Evolutionary conservation across 2,329 filamentous ascomycete genomes (phyloP), one percentile per base, ranked within the genome.

Genomic region (Arthroderma sp.): DNA sequence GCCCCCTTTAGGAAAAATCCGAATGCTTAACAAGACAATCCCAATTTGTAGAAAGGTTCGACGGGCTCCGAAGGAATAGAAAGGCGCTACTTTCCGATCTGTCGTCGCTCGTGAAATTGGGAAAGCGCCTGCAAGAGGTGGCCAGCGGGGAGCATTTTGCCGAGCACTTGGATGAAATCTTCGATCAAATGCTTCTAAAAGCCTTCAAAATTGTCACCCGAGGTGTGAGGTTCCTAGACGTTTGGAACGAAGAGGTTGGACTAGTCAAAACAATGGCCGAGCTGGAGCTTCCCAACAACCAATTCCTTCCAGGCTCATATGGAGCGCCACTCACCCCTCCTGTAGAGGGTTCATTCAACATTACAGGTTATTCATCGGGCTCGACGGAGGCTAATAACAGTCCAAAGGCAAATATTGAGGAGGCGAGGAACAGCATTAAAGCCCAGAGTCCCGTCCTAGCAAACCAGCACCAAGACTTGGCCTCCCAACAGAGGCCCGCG

Each of bases 201-300:
- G 88, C 88, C 0, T 96, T 94, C 69, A 87, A 84, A 58, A 87
- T 96, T 43, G 84, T 94, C n/a, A 89, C 81, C 40, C 81, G 89
- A 55, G 87, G 85, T 9, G 86, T 95, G 28, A 76, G 82, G 38
- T 96, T 98, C 57, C 73, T 94, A 36, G 91, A 98, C 54, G 74
- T 89, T 2, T 80, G 91, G 67, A 81, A 84, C 33, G 83, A 70
- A 50, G 64, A 69, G 42, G 68, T 69, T 57, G 65, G 66, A 11
- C 57, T 69, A 53, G 63, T 60, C 43, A 58, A 60, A 56, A 60
- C 61, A 6, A 65, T 66, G 34, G 58, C 58, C 15, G 63, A 65
- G 41, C 50, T 67, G 30, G 60, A 65, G 46, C 55, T 53, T 39
- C 50, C 53, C 10, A 49, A 51, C 11, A 46, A 50, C 27, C 43